phyloP scores from a whole-genome alignment of 257 asterid genomes.

The Solanum pennellii region DNA sequence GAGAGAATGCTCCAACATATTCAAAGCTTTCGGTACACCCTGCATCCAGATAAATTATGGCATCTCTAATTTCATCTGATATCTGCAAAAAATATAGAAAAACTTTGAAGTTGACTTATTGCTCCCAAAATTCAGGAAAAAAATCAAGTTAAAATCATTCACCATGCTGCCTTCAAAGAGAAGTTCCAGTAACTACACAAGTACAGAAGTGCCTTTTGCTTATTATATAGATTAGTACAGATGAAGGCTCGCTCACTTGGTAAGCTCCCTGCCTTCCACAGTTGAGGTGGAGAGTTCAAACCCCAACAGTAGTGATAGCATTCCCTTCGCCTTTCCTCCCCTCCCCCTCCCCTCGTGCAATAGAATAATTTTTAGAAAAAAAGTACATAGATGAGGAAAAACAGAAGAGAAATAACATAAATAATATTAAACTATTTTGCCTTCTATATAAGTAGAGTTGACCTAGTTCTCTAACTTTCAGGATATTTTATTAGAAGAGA shows the following conservation, averaged over 20 bases:
- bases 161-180: neutral
- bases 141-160: neutral
- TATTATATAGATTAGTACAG: neutral
- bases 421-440: neutral
- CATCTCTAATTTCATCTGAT: slow-evolving; percentile 70
- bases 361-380: neutral
- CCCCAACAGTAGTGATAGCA: neutral
- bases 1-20: slow-evolving; percentile 69
- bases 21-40: slow-evolving; percentile 91
- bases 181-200: neutral
- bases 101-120: neutral
- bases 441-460: neutral
- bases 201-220: neutral
- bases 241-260: neutral
- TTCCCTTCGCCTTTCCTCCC: neutral
- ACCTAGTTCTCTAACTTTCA: neutral
- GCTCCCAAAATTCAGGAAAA: neutral
- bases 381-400: neutral
- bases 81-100: slow-evolving; percentile 26
- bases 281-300: neutral
- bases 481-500: neutral
- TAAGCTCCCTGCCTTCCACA: neutral
- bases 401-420: neutral
- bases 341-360: neutral
- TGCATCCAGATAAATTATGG: slow-evolving; percentile 80